phyloP scores from a whole-genome alignment of 2,329 filamentous ascomycete genomes.

The Arthroderma sp. region DNA sequence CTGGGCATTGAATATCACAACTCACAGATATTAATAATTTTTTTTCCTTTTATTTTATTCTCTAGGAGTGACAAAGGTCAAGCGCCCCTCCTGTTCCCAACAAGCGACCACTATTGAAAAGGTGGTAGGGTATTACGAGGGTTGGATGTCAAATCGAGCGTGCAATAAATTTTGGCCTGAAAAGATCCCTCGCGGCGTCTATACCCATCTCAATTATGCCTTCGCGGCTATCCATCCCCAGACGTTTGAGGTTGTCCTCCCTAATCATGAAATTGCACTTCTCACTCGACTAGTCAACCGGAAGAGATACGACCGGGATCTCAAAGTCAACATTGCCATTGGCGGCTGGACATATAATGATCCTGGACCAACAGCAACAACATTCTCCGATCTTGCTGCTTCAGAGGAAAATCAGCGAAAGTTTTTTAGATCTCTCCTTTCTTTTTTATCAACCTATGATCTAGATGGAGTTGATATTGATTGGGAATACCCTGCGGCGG shows the following conservation, averaged over 20 bases:
- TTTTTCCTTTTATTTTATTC: background rate
- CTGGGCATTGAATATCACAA: background rate
- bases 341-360: conserved; percentile 33
- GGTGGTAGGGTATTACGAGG: conserved; percentile 26
- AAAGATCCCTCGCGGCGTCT: conserved; percentile 9
- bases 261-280: conserved; percentile 14
- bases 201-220: conserved; percentile 21
- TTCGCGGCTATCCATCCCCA: conserved; percentile 30
- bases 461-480: conserved; percentile 38
- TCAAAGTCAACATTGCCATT: conserved; percentile 25
- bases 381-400: conserved; percentile 14
- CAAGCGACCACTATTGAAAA: conserved; percentile 1
- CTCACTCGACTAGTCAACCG: conserved; percentile 18
- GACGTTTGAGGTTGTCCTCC: conserved; percentile 22
- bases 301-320: conserved; percentile 17
- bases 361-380: conserved; percentile 13
- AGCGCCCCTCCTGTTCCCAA: background rate
- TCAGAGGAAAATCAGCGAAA: conserved; percentile 10
- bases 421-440: conserved; percentile 27
- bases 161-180: conserved; percentile 14
- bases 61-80: background rate
- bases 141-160: conserved; percentile 13
- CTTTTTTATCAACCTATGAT: conserved; percentile 30
- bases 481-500: conserved; percentile 30
- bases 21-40: background rate